Evolutionary conservation across 2,329 filamentous ascomycete genomes (phyloP), one percentile per base, ranked within the genome.

Genomic region (Arthrinium phaeospermum): DNA sequence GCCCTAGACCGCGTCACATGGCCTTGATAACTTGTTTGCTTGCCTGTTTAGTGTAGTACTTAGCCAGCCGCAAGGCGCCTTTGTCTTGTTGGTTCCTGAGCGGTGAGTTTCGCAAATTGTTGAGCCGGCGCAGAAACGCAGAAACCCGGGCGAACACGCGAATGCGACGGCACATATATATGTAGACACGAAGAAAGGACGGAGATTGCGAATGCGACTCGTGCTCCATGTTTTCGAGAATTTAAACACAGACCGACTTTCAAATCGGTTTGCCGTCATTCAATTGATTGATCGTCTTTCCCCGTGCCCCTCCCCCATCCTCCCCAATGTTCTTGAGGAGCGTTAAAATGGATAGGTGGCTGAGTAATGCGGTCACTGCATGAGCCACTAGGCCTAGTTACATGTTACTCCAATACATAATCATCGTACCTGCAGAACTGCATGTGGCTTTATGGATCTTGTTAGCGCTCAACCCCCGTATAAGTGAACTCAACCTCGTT

Each of bases 51-150:
- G 57, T 64, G 57, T 64, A 22, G 57, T 37, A 34, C 34, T 41
- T 41, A 30, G 57, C 57, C 57, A 37, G 57, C 57, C 34, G 57
- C 30, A n/a, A 64, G 34, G 57, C 19, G 10, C n/a, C 30, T 64
- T 37, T 41, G 57, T 64, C 57, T 64, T 30, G 57, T 64, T n/a
- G 30, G 34, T 41, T 34, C 22, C 19, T 41, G 57, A 41, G 57
- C 57, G 57, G 57, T 64, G 57, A 64, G 57, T 64, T 64, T 64
- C 34, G 57, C 34, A 64, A 64, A 64, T 41, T 64, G 57, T 64
- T 64, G 57, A 64, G 57, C 57, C 34, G 19, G 34, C 27, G 19
- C 34, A 22, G 6, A 41, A 64, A 41, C 57, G 19, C 34, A 22
- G 6, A 41, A 64, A 41, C 57, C 57, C 57, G 57, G 57, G 34